Evolutionary conservation across 805 yeast species (phyloP).

Genomic region (Yarrowia alimentaria): DNA sequence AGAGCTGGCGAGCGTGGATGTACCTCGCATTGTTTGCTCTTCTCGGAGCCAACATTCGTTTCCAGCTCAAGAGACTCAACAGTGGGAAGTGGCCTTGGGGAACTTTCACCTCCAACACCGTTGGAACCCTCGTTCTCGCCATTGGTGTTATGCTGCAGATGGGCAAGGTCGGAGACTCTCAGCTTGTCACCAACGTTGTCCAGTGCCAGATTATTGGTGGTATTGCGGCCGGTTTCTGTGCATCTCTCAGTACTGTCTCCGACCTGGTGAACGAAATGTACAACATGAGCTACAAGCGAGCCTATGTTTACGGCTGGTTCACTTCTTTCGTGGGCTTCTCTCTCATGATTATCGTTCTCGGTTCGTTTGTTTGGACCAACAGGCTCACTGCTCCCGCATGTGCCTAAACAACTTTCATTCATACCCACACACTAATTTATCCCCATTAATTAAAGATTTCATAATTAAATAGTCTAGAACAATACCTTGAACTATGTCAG

Average conservation of each 20-base stretch:
- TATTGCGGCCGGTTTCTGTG: constrained; percentile 13
- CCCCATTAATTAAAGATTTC: too few relatives aligned
- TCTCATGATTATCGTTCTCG: constrained; percentile 1
- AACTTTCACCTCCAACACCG: not conserved
- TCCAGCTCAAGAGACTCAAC: not conserved
- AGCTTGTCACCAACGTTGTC: not conserved
- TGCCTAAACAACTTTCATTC: too few relatives aligned
- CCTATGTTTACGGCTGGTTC: constrained; percentile 6
- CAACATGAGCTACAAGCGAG: constrained; percentile 3
- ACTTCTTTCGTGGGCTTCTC: not conserved
- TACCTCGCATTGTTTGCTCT: constrained; percentile 6
- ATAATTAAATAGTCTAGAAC: too few relatives aligned
- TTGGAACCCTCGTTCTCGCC: not conserved
- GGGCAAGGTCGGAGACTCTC: not conserved
- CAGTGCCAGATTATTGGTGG: constrained; percentile 19
- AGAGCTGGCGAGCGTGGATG: constrained; percentile 13
- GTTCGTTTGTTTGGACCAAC: constrained; percentile 8
- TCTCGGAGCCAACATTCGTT: not conserved
- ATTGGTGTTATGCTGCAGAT: constrained; percentile 3
- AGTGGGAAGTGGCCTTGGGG: constrained; percentile 11
- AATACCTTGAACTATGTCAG: too few relatives aligned
- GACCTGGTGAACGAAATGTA: not conserved
- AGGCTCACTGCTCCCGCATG: not conserved
- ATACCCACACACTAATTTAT: too few relatives aligned
- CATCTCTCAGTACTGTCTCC: not conserved